Base-by-base conservation (phyloP, 2,329 filamentous ascomycete genomes). In the Exophiala xenobiotica region DNA sequence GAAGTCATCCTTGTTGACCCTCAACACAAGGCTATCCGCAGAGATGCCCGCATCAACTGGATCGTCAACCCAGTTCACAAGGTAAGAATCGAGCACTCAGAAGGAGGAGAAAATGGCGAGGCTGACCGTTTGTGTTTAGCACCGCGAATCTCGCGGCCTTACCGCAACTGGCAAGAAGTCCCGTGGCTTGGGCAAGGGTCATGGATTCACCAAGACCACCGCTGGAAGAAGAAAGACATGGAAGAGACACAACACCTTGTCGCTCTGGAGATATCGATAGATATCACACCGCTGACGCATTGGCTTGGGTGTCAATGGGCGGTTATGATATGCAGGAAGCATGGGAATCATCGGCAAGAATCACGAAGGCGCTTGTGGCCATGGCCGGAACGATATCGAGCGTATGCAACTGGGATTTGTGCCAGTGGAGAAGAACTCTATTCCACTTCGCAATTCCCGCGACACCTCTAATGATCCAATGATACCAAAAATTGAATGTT, bases 41-140 rank as follows among this genome's bases (percentile, higher is more conserved):
- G 88, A 73, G 93, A 99, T 77, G 81, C 93, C 71, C 91, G 93
- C 79, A 97, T 99, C 88, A 99, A 96, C 89, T 99, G 93, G 93
- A 99, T 99, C 83, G 90, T 92, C 80, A 95, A 95, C 81, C 88
- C 93, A 67, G 95, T 99, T 70, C 93, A 99, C 90, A 99, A 99
- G 75, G 76, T 78, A 65, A 53, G 67, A 64, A 31, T 9, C 24
- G 26, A 33, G 7, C 2, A 39, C 4, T 39, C 12, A 18, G 6
- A 5, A 18, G 12, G 16, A 20, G 8, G 16, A 20, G 16, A 27
- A 18, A 37, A 26, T 11, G 19, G 11, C 41, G 11, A 31, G 11
- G 24, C 29, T 43, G 29, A 60, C 57, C 5, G 20, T 33, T 40
- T 47, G 29, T 51, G 23, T 54, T 9, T 63, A 78, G 91, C 93